Evolutionary conservation across 768 basidiomycete genomes (phyloP).

Genomic region (Xerocomellus dryophilus): DNA sequence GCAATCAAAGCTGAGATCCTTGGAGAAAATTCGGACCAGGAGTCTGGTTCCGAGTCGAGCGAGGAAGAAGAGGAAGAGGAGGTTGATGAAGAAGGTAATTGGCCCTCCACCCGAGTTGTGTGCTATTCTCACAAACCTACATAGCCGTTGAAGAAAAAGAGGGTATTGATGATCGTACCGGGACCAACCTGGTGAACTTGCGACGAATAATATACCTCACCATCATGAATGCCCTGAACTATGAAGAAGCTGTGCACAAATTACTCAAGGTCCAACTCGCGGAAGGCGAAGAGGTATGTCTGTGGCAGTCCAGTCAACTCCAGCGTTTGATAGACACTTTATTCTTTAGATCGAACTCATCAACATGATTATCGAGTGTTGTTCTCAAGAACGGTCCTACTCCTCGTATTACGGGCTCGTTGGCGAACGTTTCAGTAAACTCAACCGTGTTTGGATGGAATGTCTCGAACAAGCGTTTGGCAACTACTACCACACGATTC

Average conservation of each 20-base stretch:
- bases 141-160: conserved; percentile 72
- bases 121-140: conserved; percentile 10
- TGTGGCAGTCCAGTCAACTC: not conserved
- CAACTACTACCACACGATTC: conserved; percentile 93
- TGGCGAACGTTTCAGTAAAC: conserved; percentile 94
- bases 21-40: conserved; percentile 79
- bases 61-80: conserved; percentile 57
- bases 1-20: conserved; percentile 91
- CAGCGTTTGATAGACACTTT: not conserved
- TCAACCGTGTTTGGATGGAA: conserved; percentile 94
- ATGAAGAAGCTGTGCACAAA: conserved; percentile 99
- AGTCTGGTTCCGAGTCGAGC: conserved; percentile 61
- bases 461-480: conserved; percentile 82
- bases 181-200: conserved; percentile 93
- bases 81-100: conserved; percentile 49
- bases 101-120: conserved; percentile 22
- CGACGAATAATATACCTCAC: conserved; percentile 93
- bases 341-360: conserved; percentile 79
- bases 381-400: conserved; percentile 98
- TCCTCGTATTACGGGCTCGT: conserved; percentile 96
- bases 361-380: conserved; percentile 99
- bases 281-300: conserved; percentile 88
- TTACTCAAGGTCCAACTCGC: conserved; percentile 87
- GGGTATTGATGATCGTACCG: conserved; percentile 92
- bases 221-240: conserved; percentile 98